Evolutionary conservation across 2,329 filamentous ascomycete genomes (phyloP), one percentile per base, ranked within the genome.

Genomic region (Fusarium camptoceras): DNA sequence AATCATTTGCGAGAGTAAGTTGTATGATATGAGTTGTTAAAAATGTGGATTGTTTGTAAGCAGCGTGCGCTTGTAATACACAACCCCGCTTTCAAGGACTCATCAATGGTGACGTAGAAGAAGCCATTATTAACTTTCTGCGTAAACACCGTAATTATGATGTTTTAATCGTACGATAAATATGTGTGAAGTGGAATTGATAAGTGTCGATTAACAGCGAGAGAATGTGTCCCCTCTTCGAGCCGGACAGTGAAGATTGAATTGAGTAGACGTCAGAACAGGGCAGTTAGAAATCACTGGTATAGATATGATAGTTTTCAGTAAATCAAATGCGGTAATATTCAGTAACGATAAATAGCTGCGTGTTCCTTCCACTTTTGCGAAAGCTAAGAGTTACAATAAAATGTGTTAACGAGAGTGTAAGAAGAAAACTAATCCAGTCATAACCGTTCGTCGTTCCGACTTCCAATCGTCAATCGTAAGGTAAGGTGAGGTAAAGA

Each of bases 331-430:
- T 16, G 18, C 31, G 22, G 44, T 64, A 41, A 22, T 28, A 28
- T 46, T 30, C 11, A 49, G 8, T 27, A 9, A 31, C 18, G 12
- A 20, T 43, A 43, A 43, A 18, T 51, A n/a, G 10, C 9, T 22
- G 16, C 22, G 5, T 49, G 22, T 12, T 7, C 39, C 28, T 27
- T 63, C 25, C 24, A 39, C 20, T 43, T 37, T 28, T 25, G 28
- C n/a, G 34, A 8, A 30, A 43, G 25, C 24, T 43, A 48, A 43
- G 18, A 46, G 44, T n/a, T 18, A 22, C 10, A 50, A 20, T 44
- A 24, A 20, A 16, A 24, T 18, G 1, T 8, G 12, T 31, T n/a
- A 64, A 64, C 2, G 60, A 64, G 60, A 64, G 53, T 42, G 14
- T 11, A 9, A 18, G 31, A 64, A 41, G n/a, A 22, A 18, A 31